These are phyloP conservation scores for Cercospora sp. DNA, from an alignment of 2,329 filamentous ascomycete genomes.

Conservation along the genomic window DNA sequence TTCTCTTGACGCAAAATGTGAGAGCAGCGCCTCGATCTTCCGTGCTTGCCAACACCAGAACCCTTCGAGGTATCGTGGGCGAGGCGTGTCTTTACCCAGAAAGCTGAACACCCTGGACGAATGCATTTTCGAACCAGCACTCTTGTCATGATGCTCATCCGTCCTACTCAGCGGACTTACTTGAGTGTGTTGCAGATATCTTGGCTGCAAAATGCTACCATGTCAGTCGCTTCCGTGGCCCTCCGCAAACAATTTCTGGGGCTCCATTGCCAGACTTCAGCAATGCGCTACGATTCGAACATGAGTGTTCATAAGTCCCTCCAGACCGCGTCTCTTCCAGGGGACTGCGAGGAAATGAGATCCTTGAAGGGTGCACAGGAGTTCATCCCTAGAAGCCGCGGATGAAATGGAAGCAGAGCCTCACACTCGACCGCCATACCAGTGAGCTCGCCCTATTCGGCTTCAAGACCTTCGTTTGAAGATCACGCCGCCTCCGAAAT, in stretches of 20 bases:
- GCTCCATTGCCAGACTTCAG: not conserved
- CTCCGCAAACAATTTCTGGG: not conserved
- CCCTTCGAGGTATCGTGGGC: not conserved
- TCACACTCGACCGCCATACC: too few species aligned
- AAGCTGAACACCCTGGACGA: not conserved
- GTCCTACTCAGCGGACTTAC: not conserved
- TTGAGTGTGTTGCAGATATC: not conserved
- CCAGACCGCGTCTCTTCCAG: not conserved
- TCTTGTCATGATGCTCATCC: not conserved
- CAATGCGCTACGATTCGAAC: not conserved
- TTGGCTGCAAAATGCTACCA: slow-evolving; percentile 1
- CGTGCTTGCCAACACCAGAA: not conserved
- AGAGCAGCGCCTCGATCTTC: not conserved
- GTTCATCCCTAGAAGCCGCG: too few species aligned
- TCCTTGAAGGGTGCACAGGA: too few species aligned
- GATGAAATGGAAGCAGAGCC: too few species aligned
- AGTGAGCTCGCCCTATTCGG: too few species aligned
- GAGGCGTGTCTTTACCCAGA: not conserved
- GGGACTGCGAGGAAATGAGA: not conserved
- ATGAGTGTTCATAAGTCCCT: not conserved
- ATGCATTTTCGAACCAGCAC: not conserved
- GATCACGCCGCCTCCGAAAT: too few species aligned
- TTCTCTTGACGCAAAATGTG: not conserved
- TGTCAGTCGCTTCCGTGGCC: not conserved
- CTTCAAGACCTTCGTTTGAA: too few species aligned